Conservation (phyloP, 129 eudicot species). For the Pulicaria dysenterica region DNA sequence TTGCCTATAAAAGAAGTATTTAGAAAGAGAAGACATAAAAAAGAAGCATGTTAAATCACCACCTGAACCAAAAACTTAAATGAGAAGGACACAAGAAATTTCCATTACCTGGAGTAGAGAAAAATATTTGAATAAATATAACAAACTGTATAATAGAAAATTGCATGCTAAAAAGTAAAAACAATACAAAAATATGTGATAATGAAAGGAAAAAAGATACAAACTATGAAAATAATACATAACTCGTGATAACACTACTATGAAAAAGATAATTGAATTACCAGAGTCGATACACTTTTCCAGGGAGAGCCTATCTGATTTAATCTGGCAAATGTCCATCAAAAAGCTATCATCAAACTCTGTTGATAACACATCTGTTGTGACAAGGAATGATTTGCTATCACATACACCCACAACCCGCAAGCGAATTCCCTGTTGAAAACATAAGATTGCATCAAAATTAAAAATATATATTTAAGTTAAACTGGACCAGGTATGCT, state of each 20-base stretch:
- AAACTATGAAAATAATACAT: background rate
- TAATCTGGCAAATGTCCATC: conserved; percentile 52
- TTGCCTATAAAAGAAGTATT: conserved; percentile 42
- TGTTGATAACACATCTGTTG: conserved; percentile 48
- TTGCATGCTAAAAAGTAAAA: background rate
- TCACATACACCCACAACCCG: conserved; percentile 89
- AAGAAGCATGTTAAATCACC: background rate
- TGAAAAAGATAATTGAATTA: conserved; percentile 25
- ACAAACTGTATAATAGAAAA: conserved; percentile 4
- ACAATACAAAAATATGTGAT: too few species aligned
- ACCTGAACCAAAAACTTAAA: background rate
- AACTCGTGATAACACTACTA: background rate
- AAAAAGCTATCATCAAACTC: conserved; percentile 77
- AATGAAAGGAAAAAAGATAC: too few species aligned
- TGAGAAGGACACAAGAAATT: background rate
- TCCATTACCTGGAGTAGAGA: background rate
- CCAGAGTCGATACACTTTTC: conserved; percentile 51
- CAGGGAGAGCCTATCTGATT: conserved; percentile 58
- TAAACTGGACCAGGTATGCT: too few species aligned
- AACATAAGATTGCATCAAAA: conserved; percentile 12
- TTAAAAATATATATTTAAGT: background rate
- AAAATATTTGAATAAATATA: background rate
- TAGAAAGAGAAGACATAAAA: conserved; percentile 10
- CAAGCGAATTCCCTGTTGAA: conserved; percentile 69
- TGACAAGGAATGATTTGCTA: conserved; percentile 65